phyloP scores from a whole-genome alignment of 202 grass and related monocot genomes.

The Panicum hallii region DNA sequence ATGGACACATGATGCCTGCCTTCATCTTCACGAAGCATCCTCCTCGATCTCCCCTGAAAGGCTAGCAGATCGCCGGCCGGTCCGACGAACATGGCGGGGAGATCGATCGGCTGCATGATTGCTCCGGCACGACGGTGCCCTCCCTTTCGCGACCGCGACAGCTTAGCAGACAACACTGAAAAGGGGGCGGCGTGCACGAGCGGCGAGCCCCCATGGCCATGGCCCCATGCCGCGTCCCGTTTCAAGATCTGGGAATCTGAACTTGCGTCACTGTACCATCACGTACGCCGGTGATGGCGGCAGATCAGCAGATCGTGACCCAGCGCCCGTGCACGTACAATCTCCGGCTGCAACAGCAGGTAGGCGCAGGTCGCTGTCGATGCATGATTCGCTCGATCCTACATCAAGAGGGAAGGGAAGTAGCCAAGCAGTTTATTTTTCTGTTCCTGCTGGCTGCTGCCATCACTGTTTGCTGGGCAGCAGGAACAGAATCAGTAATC shows the following conservation, averaged over 20 bases:
- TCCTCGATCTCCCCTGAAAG: background rate
- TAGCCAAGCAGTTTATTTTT: no score
- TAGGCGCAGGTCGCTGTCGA: background rate
- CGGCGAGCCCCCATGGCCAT: background rate
- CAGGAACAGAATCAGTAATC: no score
- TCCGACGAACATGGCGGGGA: background rate
- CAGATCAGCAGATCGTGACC: background rate
- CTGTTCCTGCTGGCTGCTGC: no score
- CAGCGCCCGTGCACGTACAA: background rate
- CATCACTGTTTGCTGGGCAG: background rate
- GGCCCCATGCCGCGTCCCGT: background rate
- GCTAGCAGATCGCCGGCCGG: background rate
- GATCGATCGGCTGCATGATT: background rate
- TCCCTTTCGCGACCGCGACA: constrained; percentile 4
- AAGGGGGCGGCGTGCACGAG: background rate
- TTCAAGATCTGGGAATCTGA: background rate
- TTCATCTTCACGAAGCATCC: constrained; percentile 9
- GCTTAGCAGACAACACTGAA: background rate
- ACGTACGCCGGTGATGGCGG: background rate
- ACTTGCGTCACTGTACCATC: background rate
- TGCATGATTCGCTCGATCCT: background rate
- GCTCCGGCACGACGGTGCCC: background rate
- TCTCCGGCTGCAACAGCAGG: background rate
- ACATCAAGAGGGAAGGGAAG: no score
- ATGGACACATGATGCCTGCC: background rate